Conservation (phyloP, 352 stramenopile genomes). For the Phytophthora melonis region DNA sequence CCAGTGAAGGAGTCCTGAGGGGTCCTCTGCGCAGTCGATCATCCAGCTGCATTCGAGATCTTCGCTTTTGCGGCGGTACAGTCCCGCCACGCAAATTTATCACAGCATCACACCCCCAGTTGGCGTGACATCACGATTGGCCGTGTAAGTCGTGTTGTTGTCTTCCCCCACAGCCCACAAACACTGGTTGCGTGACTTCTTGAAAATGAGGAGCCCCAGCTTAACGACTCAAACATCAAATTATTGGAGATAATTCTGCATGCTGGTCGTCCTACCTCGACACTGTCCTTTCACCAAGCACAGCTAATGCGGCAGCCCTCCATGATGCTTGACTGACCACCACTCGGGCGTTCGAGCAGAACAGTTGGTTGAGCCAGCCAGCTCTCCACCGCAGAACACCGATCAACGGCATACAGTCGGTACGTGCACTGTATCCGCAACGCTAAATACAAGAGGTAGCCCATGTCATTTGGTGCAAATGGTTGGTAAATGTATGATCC, state of each 20-base stretch:
- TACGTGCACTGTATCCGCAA: not conserved
- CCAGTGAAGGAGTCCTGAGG: too few relatives aligned
- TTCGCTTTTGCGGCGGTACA: too few relatives aligned
- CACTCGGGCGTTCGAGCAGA: not conserved
- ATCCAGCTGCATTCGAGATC: too few relatives aligned
- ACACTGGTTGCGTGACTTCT: too few relatives aligned
- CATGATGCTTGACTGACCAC: not conserved
- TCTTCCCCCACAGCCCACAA: too few relatives aligned
- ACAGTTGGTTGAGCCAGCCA: not conserved
- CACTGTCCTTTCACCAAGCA: not conserved
- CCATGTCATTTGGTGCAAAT: not conserved
- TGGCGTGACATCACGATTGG: too few relatives aligned
- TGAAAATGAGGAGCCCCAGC: not conserved
- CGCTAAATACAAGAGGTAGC: not conserved
- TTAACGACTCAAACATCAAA: not conserved
- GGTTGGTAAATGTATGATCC: too few relatives aligned
- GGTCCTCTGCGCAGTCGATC: too few relatives aligned
- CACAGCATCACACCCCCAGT: too few relatives aligned
- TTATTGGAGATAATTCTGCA: not conserved
- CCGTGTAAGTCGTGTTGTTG: too few relatives aligned
- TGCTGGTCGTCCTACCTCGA: not conserved
- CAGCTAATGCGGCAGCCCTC: too few relatives aligned
- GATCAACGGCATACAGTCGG: not conserved
- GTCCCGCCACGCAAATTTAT: too few relatives aligned
- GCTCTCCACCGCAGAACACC: not conserved